Base-by-base conservation (phyloP, 2,329 filamentous ascomycete species). In the Sporothrix schenckii region DNA sequence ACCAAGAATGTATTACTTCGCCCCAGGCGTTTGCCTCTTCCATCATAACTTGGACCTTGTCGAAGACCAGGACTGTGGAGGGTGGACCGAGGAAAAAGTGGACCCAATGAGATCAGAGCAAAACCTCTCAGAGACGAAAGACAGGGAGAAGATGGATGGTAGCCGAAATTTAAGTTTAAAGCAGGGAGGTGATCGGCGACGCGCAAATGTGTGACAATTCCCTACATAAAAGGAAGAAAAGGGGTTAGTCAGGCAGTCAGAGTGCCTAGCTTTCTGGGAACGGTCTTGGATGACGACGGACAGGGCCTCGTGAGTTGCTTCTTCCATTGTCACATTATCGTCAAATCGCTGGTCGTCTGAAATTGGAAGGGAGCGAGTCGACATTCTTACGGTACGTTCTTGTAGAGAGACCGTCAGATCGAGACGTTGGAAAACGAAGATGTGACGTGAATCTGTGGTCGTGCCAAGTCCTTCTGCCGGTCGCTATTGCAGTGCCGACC, bases 181-280 rank as follows among this genome's bases (percentile, higher is more conserved):
- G 34, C 34, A 47, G 58, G 58, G 58, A 63, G 58, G 39, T 39
- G 58, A 63, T 63, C 39, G 5, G 4, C 58, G 58, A 66, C 61
- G 61, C 61, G 61, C 44, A 66, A 49, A 66, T 49, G 24, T 7
- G 47, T 66, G 61, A 66, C 61, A 44, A 66, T 27, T 66, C 61
- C 44, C 19, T 52, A 11, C 7, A 47, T 27, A 44, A 44, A 58
- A 53, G 6, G 27, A 34, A 7, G 4, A 41, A 41, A 24, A 47
- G 21, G 39, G 41, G 58, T 11, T 13, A 63, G 21, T 24, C 16
- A 2, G 30, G 21, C 27, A 14, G 24, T 24, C 24, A 24, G 24
- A 24, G 24, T 24, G 24, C 2, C 2, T 24, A 2, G 2, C 24
- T 24, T 24, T 11, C 14, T 30, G 2, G 24, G 34, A 44, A 13